These are phyloP conservation scores for Mortierella sp. DNA, from an alignment of 371 early-diverging fungal species.

Conservation along the genomic window DNA sequence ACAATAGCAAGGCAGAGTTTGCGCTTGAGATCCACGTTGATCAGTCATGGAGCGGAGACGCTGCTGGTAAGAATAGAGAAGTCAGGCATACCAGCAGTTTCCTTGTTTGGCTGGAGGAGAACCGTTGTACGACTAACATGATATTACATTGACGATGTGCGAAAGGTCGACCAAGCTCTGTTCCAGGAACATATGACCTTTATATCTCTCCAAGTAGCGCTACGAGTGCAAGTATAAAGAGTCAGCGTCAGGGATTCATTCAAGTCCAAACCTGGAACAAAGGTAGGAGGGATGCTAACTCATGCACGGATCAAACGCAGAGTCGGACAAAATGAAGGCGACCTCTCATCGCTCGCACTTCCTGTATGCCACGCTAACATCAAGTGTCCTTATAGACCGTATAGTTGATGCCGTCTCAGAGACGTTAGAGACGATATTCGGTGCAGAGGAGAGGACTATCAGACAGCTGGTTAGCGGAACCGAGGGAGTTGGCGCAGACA, in stretches of 20 bases:
- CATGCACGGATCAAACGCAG: too few species aligned
- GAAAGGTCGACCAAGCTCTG: slow-evolving; percentile 26
- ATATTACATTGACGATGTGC: too few species aligned
- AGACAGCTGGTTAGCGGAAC: slow-evolving; percentile 38
- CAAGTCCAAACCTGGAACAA: slow-evolving; percentile 42
- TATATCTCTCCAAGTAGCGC: slow-evolving; percentile 40
- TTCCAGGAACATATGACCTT: slow-evolving; percentile 52
- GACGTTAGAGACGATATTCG: slow-evolving; percentile 54
- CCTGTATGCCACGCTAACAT: too few species aligned
- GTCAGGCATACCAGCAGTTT: too few species aligned
- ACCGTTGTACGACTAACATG: too few species aligned
- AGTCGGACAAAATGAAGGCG: too few species aligned
- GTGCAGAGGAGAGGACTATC: slow-evolving; percentile 49
- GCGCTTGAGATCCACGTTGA: slow-evolving; percentile 2
- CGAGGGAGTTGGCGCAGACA: slow-evolving; percentile 4
- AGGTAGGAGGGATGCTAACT: slow-evolving; percentile 21
- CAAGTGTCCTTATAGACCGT: slow-evolving; percentile 26
- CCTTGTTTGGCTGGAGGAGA: too few species aligned
- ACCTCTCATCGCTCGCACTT: too few species aligned
- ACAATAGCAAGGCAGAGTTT: neutral
- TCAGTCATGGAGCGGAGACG: slow-evolving; percentile 27
- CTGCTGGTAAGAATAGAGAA: too few species aligned
- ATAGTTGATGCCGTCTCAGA: slow-evolving; percentile 27
- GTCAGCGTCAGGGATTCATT: slow-evolving; percentile 49
- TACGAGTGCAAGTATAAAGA: slow-evolving; percentile 30